phyloP scores from a whole-genome alignment of 2,329 filamentous ascomycete genomes.

The Pezizomycotina sp. region DNA sequence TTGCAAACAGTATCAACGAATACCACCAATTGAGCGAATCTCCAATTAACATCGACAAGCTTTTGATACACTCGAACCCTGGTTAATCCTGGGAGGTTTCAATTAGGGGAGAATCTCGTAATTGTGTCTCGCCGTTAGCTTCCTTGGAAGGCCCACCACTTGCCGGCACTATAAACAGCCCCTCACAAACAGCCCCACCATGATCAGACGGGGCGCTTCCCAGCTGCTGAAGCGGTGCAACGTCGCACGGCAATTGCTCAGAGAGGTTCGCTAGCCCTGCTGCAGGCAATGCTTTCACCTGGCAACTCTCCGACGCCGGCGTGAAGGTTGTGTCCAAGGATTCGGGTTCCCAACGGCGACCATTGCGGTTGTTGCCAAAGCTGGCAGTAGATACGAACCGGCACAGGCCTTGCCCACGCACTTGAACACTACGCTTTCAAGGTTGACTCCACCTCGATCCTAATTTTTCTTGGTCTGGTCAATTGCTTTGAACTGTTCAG shows the following conservation, averaged over 20 bases:
- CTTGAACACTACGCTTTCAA: constrained; percentile 96
- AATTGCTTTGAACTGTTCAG: not conserved
- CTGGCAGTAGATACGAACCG: constrained; percentile 81
- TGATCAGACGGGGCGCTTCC: constrained; percentile 25
- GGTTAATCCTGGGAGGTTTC: too few relatives aligned
- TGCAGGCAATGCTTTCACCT: constrained; percentile 45
- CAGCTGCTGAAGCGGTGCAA: constrained; percentile 18
- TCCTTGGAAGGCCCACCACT: too few relatives aligned
- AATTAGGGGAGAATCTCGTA: too few relatives aligned
- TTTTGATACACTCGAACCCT: too few relatives aligned
- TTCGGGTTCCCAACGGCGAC: constrained; percentile 76
- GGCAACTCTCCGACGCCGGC: constrained; percentile 73
- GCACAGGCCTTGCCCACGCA: constrained; percentile 73
- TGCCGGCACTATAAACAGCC: constrained; percentile 29
- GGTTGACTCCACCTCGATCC: constrained; percentile 36
- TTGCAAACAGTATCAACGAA: too few relatives aligned
- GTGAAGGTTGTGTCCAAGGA: constrained; percentile 89
- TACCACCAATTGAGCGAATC: too few relatives aligned
- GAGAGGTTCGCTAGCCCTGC: constrained; percentile 28
- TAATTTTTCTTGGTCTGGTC: constrained; percentile 23
- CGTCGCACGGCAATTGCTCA: constrained; percentile 24
- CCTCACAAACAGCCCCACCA: constrained; percentile 35
- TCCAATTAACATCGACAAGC: too few relatives aligned
- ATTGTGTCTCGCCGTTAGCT: too few relatives aligned
- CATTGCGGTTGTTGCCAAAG: constrained; percentile 81